phyloP scores from a whole-genome alignment of 2,329 filamentous ascomycete genomes.

The Pyrenophora tritici-repentis region DNA sequence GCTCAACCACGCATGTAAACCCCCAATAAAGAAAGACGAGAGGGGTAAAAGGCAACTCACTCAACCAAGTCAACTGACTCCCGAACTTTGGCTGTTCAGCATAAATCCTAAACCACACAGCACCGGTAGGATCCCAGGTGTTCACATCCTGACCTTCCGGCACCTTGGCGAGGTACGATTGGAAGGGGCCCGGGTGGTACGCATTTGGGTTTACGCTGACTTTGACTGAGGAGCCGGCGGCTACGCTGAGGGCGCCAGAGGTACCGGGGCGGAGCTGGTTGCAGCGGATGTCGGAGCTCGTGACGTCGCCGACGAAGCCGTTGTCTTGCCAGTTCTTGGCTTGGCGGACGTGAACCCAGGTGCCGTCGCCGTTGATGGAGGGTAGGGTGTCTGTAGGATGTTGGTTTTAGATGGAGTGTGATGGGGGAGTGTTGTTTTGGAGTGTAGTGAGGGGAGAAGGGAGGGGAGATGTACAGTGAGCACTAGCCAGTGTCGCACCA shows the following conservation, averaged over 20 bases:
- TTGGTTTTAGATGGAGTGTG: background rate
- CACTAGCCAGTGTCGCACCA: constrained; percentile 7
- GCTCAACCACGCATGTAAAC: too few relatives aligned
- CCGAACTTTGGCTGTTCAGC: constrained; percentile 16
- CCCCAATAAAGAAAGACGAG: background rate
- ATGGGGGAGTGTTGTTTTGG: too few relatives aligned
- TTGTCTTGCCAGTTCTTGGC: constrained; percentile 19
- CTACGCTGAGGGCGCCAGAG: constrained; percentile 12
- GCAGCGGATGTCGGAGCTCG: constrained; percentile 37
- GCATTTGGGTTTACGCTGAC: constrained; percentile 37
- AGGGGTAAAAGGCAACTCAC: background rate
- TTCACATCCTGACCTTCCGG: constrained; percentile 38
- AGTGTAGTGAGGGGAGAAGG: too few relatives aligned
- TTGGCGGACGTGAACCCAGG: constrained; percentile 12
- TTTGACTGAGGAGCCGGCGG: constrained; percentile 37
- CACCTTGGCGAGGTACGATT: constrained; percentile 48
- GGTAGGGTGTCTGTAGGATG: constrained; percentile 11
- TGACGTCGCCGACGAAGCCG: constrained; percentile 19
- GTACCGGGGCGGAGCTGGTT: constrained; percentile 21
- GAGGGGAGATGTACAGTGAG: constrained; percentile 6
- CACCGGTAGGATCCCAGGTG: constrained; percentile 40
- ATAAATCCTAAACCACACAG: constrained; percentile 46
- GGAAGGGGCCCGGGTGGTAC: constrained; percentile 42
- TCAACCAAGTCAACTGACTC: constrained; percentile 11
- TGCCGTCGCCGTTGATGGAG: constrained; percentile 4